These are phyloP conservation scores for Emydomyces testavorans DNA, from an alignment of 2,329 filamentous ascomycete genomes.

Conservation along the genomic window DNA sequence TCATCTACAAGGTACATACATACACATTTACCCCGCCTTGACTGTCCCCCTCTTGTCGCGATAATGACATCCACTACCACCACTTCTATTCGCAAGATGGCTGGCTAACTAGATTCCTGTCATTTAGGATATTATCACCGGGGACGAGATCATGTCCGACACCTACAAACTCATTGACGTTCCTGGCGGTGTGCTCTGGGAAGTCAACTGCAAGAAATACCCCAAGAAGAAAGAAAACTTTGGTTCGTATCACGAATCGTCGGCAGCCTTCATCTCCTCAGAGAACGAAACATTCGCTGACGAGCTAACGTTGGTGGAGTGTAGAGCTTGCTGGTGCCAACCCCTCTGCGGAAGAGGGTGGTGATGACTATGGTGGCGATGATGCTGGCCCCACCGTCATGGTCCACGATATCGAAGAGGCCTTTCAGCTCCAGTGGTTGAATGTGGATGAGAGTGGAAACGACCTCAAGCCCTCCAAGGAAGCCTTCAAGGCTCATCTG, in stretches of 20 bases:
- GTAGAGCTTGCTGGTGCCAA: conserved; percentile 61
- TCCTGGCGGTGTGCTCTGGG: conserved; percentile 63
- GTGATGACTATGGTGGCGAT: conserved; percentile 57
- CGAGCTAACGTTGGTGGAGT: not conserved
- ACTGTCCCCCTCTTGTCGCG: conserved; percentile 9
- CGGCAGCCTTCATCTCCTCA: no score
- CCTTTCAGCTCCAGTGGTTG: conserved; percentile 68
- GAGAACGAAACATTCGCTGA: not conserved
- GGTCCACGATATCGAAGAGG: conserved; percentile 89
- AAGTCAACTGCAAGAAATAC: conserved; percentile 88
- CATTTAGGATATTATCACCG: conserved; percentile 69
- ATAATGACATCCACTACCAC: not conserved
- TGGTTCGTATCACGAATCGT: conserved; percentile 52
- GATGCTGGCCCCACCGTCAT: conserved; percentile 51
- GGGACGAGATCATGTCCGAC: conserved; percentile 94
- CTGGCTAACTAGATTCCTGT: conserved; percentile 12
- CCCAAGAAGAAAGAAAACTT: conserved; percentile 62
- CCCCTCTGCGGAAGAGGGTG: conserved; percentile 79
- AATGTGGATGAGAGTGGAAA: conserved; percentile 29
- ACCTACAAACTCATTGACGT: conserved; percentile 74
- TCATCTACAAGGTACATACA: conserved; percentile 63
- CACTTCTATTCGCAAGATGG: not conserved
- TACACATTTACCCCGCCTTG: conserved; percentile 9
- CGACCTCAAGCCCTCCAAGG: conserved; percentile 54
- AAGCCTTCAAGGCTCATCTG: conserved; percentile 67